Base-by-base conservation (phyloP, 2,329 filamentous ascomycete species). In the Trichoderma sp. region DNA sequence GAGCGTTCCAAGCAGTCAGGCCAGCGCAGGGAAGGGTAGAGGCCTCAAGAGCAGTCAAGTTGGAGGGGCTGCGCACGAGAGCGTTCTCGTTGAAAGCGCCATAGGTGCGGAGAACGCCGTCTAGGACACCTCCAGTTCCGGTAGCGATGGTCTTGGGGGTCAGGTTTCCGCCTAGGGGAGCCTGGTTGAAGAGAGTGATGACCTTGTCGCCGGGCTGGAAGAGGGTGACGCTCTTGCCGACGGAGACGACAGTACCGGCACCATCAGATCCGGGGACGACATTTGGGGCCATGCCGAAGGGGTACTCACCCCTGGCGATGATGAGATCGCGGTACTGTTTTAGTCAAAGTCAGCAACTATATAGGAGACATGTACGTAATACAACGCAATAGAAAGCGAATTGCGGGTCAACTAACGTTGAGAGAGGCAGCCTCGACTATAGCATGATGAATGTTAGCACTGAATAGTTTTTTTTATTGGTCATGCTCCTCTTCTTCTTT, bases 91-190 rank as follows among this genome's bases (percentile, higher is more conserved):
- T 87, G 81, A 93, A 95, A 12, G 90, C 89, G 76, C 86, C 93
- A 78, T 93, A 91, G 78, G 93, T 87, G 62, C 93, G 89, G 31
- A 96, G 87, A 0, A 89, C 89, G 75, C 94, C 94, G 79, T 95
- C 90, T 1, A 93, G 74, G 12, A 87, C 87, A 66, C 93, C 93
- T 73, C 94, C 94, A 1, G 95, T 88, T 3, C 92, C 92, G 1
- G 90, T 91, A 0, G 76, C 73, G 6, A 84, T 75, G 31, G 83
- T 84, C 1, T 77, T 76, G 2, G 74, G 14, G 41, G 82, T 82
- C n/a, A 87, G 76, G 31, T 84, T 76, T 1, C 88, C 88, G 76
- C 82, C 85, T 74, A 88, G 84, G 78, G 90, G 88, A 72, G 82
- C 84, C 80, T 90, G 88, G 84, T 88, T 89, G 84, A 93, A 93